These are phyloP conservation scores for Daldinia loculata DNA, from an alignment of 495 filamentous ascomycete genomes.

Conservation along the genomic window DNA sequence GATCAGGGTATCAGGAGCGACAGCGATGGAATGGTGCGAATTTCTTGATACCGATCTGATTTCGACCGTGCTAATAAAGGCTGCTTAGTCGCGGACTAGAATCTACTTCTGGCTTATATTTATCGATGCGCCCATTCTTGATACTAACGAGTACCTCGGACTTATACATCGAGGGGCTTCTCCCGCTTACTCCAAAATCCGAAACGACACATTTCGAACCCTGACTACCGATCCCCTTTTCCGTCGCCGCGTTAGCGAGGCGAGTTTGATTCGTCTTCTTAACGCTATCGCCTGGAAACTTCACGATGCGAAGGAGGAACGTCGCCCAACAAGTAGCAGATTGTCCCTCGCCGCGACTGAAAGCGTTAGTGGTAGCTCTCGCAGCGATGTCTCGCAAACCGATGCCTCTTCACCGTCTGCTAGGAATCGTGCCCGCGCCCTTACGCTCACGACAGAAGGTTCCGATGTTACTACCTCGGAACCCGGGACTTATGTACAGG, in stretches of 20 bases:
- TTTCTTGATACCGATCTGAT: background rate
- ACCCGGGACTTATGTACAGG: slow-evolving; percentile 91
- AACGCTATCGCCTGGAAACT: slow-evolving; percentile 96
- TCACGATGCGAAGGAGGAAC: slow-evolving; percentile 73
- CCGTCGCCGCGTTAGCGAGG: slow-evolving; percentile 92
- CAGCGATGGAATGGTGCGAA: slow-evolving; percentile 85
- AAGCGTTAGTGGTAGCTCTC: slow-evolving; percentile 46
- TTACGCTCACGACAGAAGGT: slow-evolving; percentile 66
- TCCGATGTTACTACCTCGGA: slow-evolving; percentile 64
- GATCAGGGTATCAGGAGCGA: slow-evolving; percentile 82
- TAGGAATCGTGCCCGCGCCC: slow-evolving; percentile 60
- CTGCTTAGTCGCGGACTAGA: slow-evolving; percentile 79
- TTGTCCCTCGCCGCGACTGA: slow-evolving; percentile 48
- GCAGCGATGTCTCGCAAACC: slow-evolving; percentile 48
- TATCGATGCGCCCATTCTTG: slow-evolving; percentile 81
- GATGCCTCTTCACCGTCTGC: slow-evolving; percentile 53
- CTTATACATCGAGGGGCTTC: slow-evolving; percentile 93
- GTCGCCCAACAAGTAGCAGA: slow-evolving; percentile 47
- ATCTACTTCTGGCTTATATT: slow-evolving; percentile 97
- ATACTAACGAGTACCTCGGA: slow-evolving; percentile 85
- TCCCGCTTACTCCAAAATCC: slow-evolving; percentile 94
- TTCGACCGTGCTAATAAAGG: slow-evolving; percentile 7
- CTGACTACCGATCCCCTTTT: slow-evolving; percentile 95
- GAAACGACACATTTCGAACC: slow-evolving; percentile 97
- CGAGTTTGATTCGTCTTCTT: slow-evolving; percentile 91